A percentile compares a stretch with the other conserved stretches of the same genome.
phyloP scores from a whole-genome alignment of 2,329 filamentous ascomycete species.

The Xylariaceae sp. region DNA sequence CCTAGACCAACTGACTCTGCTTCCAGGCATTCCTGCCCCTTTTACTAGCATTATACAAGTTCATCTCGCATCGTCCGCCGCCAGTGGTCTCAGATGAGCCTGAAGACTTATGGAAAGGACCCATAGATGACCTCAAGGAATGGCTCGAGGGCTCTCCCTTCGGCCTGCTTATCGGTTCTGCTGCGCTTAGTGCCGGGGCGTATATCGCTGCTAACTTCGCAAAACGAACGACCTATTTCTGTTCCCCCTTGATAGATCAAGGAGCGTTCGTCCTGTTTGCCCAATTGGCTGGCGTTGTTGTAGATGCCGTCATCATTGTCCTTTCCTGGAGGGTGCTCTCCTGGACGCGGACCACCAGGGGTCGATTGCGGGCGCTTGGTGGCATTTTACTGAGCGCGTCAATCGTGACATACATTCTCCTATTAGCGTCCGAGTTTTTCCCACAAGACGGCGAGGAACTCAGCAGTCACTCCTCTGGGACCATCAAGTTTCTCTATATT shows the following conservation, averaged over 20 bases:
- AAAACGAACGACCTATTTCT: slow-evolving; percentile 47
- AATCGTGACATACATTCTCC: slow-evolving; percentile 35
- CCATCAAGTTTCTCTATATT: slow-evolving; percentile 42
- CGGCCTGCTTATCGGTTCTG: slow-evolving; percentile 34
- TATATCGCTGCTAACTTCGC: slow-evolving; percentile 38
- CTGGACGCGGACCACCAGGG: slow-evolving; percentile 46
- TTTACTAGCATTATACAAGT: slow-evolving; percentile 41
- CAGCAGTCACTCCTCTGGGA: slow-evolving; percentile 27
- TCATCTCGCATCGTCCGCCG: slow-evolving; percentile 35
- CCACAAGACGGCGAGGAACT: slow-evolving; percentile 26
- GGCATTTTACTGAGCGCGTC: slow-evolving; percentile 40
- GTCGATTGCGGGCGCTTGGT: slow-evolving; percentile 42
- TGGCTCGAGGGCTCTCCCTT: slow-evolving; percentile 43
- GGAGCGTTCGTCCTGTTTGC: slow-evolving; percentile 34
- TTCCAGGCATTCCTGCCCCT: slow-evolving; percentile 44
- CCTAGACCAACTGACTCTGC: slow-evolving; percentile 1
- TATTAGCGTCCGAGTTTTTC: slow-evolving; percentile 31
- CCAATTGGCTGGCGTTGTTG: slow-evolving; percentile 41
- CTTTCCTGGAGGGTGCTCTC: slow-evolving; percentile 47
- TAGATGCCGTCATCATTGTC: slow-evolving; percentile 45
- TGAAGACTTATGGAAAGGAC: slow-evolving; percentile 40
- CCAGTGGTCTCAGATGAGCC: slow-evolving; percentile 41
- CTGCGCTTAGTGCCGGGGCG: slow-evolving; percentile 41
- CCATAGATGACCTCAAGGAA: slow-evolving; percentile 43
- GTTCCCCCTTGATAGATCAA: slow-evolving; percentile 41